Conservation (phyloP, 2,329 filamentous ascomycete genomes). For the Colletotrichum kahawae region DNA sequence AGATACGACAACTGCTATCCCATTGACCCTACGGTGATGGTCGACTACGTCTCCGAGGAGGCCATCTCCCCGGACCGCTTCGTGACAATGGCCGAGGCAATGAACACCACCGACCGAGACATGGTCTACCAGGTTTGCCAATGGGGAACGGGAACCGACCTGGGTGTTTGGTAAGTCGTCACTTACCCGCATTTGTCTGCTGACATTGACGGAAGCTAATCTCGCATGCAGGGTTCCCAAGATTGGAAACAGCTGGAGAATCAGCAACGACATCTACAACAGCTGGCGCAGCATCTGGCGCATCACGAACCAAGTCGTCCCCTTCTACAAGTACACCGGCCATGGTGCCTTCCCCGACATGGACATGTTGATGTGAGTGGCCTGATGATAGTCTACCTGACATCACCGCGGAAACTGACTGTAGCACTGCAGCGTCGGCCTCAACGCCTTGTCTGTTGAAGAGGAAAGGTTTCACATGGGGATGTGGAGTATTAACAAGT, state of each 20-base stretch:
- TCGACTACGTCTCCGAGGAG: constrained; percentile 43
- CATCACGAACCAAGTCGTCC: constrained; percentile 56
- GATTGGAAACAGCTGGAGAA: constrained; percentile 51
- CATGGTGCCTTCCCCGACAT: constrained; percentile 55
- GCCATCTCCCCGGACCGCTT: constrained; percentile 46
- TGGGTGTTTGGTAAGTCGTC: constrained; percentile 45
- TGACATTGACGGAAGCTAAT: not conserved
- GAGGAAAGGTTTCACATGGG: constrained; percentile 59
- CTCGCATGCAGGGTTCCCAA: not conserved
- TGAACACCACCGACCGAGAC: constrained; percentile 42
- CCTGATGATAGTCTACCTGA: not conserved
- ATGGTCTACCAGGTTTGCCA: constrained; percentile 58
- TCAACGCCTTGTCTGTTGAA: constrained; percentile 45
- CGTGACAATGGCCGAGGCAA: constrained; percentile 48
- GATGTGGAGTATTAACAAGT: constrained; percentile 58
- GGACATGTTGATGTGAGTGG: constrained; percentile 54
- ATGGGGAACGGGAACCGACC: constrained; percentile 55
- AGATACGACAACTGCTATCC: constrained; percentile 57
- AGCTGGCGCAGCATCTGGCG: constrained; percentile 56
- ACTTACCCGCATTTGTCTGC: too few relatives aligned
- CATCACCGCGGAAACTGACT: not conserved
- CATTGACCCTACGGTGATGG: constrained; percentile 44
- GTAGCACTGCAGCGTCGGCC: constrained; percentile 43
- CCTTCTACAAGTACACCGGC: constrained; percentile 46
- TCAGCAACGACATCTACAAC: constrained; percentile 59